Evolutionary conservation across 2,329 filamentous ascomycete species (phyloP), one percentile per base, ranked within the genome.

Genomic region (Dryadomyces quercus-mongolicae): DNA sequence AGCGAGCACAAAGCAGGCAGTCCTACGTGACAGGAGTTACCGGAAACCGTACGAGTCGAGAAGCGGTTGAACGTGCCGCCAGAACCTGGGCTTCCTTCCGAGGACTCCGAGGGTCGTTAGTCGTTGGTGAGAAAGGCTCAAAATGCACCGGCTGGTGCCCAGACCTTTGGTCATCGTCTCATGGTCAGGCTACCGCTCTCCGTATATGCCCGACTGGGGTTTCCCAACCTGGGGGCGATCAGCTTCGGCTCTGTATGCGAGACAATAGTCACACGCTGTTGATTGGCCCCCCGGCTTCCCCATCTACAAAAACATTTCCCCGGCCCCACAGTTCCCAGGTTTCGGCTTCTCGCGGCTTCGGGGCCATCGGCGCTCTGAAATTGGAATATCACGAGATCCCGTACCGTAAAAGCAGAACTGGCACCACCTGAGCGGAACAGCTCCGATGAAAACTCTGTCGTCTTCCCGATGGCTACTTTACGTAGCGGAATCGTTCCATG

Each of bases 181-280:
- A 51, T 51, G 40, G 22, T 51, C 49, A 51, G 49, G 49, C 38
- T 51, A 51, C 36, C 49, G 15, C 10, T 20, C 22, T 40, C 49
- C 49, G 49, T 51, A 20, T 51, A 51, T 13, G 38, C 49, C 49
- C 49, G 49, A 51, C 21, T 44, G 9, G 5, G 38, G 12, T 25
- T 42, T 51, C 49, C 49, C 21, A 31, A 18, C 18, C 18, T 15
- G 13, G 48, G 12, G 16, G 6, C 3, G 16, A 13, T 21, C 21
- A 49, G 47, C 47, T 10, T 38, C 9, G 5, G 48, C 20, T 18
- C 31, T 15, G 36, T 40, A 36, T 36, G 38, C 13, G 18, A 10
- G 20, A 22, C 18, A 16, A 18, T 13, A 15, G 20, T 6, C 13
- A 42, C 48, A 12, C 5, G 34, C 21, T 20, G 18, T 34, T 50